Evolutionary conservation across 2,329 filamentous ascomycete genomes (phyloP).

Genomic region (Aspergillus ruber): DNA sequence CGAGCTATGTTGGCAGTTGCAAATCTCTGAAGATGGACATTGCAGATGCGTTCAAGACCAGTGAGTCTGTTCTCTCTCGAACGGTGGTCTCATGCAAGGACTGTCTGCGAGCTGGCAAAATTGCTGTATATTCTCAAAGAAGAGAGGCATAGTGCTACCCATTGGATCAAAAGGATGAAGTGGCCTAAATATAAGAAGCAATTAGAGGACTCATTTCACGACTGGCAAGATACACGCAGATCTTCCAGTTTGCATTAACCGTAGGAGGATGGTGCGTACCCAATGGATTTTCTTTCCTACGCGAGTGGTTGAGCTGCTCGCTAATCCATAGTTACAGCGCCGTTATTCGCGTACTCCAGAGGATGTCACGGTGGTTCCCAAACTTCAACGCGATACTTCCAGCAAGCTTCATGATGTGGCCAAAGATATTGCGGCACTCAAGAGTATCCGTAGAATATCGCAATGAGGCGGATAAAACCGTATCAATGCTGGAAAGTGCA

Average conservation of each 20-base stretch:
- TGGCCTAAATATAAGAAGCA: not conserved
- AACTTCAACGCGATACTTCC: slow-evolving; percentile 2
- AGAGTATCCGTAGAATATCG: slow-evolving; percentile 1
- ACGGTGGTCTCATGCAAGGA: not conserved
- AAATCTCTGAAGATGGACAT: not conserved
- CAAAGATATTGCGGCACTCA: not conserved
- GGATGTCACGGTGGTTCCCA: not conserved
- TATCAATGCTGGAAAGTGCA: too few relatives aligned
- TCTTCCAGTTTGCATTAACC: slow-evolving; percentile 2
- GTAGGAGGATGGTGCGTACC: slow-evolving; percentile 2
- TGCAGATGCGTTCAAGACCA: not conserved
- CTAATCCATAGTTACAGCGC: not conserved
- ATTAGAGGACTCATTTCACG: not conserved
- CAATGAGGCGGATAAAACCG: too few relatives aligned
- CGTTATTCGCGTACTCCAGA: slow-evolving; percentile 1
- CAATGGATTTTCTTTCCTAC: not conserved
- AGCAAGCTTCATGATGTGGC: slow-evolving; percentile 2
- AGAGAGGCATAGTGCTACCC: too few relatives aligned
- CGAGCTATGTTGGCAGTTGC: not conserved
- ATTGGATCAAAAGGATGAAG: not conserved
- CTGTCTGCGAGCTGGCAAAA: not conserved
- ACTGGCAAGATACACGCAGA: not conserved
- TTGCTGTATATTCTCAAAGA: not conserved
- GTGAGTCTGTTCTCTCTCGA: not conserved
- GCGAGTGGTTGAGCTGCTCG: not conserved